Evolutionary conservation across 345 rosid genomes (phyloP), one percentile per base, ranked within the genome.

Genomic region (Ailanthus altissimus): DNA sequence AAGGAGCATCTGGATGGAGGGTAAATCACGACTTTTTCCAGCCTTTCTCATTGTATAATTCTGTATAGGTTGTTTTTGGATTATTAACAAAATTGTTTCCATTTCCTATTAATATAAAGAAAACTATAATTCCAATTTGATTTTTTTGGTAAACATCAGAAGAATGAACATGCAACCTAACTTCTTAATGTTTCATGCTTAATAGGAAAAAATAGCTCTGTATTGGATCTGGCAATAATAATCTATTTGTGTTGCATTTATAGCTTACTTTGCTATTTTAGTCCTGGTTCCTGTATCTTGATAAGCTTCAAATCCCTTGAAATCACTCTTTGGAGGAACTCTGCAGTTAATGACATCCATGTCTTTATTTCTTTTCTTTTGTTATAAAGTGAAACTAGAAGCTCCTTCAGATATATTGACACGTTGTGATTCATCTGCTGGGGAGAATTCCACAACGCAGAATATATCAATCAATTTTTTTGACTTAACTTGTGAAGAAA

Each of bases 1-100:
- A 94, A 91, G 88, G 98, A 96, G 80, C 99, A 96, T 79, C 88
- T 96, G 85, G 99, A 96, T 85, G 99, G 98, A 88, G 99, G 99
- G 99, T 96, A 89, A 85, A 68, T 80, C 32, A 68, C 57, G 20
- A 42, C 51, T 73, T 63, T 49, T 43, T 75, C 74, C 32, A 23
- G 32, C 56, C 81, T 73, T 64, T 59, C 43, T 15, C 40, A 42
- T 64, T 51, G 58, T 20, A 70, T 47, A 47, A 62, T 60, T 73
- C 42, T 80, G 74, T 64, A 23, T 36, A 57, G 18, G 25, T 75
- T 65, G 16, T 28, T 10, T 70, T 64, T 32, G 38, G 38, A 32
- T 32, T 32, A 32, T 32, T 32, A 32, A 32, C 3, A 32, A 32
- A 32, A 32, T 32, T 32, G 3, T 32, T 32, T 32, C 38, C 38